Conservation (phyloP, 768 basidiomycete species). For the Kwoniella heveanensis region DNA sequence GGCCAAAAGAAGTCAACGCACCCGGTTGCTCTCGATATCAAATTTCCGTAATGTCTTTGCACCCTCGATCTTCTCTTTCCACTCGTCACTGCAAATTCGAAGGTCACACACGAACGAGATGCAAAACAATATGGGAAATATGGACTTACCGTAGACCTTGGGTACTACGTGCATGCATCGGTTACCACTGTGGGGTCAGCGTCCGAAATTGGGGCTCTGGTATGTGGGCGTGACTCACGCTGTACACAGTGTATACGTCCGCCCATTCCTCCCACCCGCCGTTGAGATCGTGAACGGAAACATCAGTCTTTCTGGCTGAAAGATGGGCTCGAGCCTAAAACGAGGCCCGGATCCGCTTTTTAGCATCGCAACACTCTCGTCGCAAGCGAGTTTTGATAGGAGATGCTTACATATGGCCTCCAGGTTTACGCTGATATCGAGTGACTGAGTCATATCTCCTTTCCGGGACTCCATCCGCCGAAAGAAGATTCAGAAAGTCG, state of each 20-base stretch:
- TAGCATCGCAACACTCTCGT: too few species aligned
- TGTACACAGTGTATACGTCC: conserved; percentile 46
- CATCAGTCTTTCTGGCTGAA: conserved; percentile 45
- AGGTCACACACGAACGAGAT: too few species aligned
- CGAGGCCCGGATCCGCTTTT: too few species aligned
- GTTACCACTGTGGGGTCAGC: too few species aligned
- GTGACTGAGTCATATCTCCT: conserved; percentile 41
- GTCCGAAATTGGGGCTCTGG: too few species aligned
- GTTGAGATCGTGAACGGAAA: conserved; percentile 48
- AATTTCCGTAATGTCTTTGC: conserved; percentile 44
- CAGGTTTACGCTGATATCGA: conserved; percentile 16
- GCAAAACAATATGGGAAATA: too few species aligned
- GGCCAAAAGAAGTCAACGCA: conserved; percentile 11
- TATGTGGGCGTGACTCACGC: conserved; percentile 21
- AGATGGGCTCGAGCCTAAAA: conserved; percentile 29
- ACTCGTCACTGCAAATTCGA: conserved; percentile 32
- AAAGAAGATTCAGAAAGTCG: conserved; percentile 38
- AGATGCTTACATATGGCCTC: conserved; percentile 23
- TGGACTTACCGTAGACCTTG: conserved; percentile 28
- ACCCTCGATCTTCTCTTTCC: conserved; percentile 46
- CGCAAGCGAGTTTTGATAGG: too few species aligned
- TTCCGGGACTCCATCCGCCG: conserved; percentile 45
- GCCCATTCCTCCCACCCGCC: conserved; percentile 18
- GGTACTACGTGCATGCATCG: conserved; percentile 16
- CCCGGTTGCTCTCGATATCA: conserved; percentile 47